Conservation (phyloP, 176 grass and related monocot species). For the Poa pratensis region DNA sequence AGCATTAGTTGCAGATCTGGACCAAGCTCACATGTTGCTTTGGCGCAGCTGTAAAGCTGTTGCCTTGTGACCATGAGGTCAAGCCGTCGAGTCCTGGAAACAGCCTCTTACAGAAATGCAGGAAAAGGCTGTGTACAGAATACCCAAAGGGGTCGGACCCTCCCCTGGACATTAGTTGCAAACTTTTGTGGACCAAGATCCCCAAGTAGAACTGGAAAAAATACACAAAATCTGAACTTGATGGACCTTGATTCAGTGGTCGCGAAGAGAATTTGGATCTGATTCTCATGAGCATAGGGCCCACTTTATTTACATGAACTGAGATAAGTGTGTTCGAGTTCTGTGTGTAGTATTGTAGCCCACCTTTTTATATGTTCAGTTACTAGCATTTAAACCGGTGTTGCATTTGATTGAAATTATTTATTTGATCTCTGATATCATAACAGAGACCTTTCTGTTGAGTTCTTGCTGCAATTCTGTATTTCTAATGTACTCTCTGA, state of each 20-base stretch:
- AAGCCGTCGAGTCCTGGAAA: too few species aligned
- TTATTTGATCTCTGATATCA: constrained; percentile 53
- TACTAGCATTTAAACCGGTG: constrained; percentile 15
- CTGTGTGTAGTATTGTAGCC: neutral
- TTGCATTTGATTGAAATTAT: constrained; percentile 9
- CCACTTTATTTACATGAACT: neutral
- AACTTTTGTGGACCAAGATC: neutral
- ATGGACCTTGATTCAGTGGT: neutral
- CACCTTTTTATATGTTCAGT: neutral
- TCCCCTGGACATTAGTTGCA: neutral
- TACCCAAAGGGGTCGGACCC: too few species aligned
- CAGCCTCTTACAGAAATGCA: too few species aligned
- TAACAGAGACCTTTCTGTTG: constrained; percentile 60
- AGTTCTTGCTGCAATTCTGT: constrained; percentile 48
- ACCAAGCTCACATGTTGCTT: neutral
- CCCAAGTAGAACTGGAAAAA: neutral
- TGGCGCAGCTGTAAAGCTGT: too few species aligned
- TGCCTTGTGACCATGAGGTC: too few species aligned
- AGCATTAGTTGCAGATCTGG: neutral
- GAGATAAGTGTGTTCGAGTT: neutral
- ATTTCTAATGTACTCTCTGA: constrained; percentile 52
- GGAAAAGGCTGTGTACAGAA: too few species aligned
- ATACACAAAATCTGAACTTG: neutral
- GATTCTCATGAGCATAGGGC: neutral
- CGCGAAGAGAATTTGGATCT: neutral